Base-by-base conservation (phyloP, 495 filamentous ascomycete species). In the Delitschia confertaspora region DNA sequence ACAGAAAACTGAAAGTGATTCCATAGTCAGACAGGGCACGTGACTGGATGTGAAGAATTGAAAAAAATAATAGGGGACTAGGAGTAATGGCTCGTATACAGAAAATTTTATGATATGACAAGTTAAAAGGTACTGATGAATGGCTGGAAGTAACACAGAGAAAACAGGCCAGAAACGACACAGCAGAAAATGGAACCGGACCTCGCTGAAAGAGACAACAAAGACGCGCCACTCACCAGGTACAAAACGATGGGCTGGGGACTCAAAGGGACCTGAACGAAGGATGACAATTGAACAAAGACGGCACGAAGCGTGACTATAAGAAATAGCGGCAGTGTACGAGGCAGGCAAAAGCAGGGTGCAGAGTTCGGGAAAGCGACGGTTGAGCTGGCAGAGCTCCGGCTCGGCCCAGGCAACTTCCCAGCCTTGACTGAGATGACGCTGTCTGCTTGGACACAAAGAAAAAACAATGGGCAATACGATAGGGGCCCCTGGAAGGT, bases 381-480 rank as follows among this genome's bases (percentile, higher is more conserved):
- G 23, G 24, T 51, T 45, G 47, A 33, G 21, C 40, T 45, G 40
- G 47, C 39, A 40, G 36, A 40, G 47, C 40, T 40, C 33, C 40
- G 47, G 47, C 40, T 40, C 33, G 47, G 47, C 40, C 38, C 33
- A 43, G 25, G 11, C 44, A 47, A 41, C 35, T 27, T 41, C 20
- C n/a, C n/a, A n/a, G n/a, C n/a, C n/a, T n/a, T n/a, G n/a, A n/a
- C n/a, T n/a, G n/a, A n/a, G n/a, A n/a, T n/a, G n/a, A n/a, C n/a
- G n/a, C n/a, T n/a, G n/a, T n/a, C n/a, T n/a, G n/a, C n/a, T n/a
- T n/a, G n/a, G n/a, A n/a, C n/a, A n/a, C n/a, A n/a, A n/a, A n/a
- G n/a, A n/a, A n/a, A n/a, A n/a, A n/a, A n/a, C n/a, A n/a, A n/a
- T n/a, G n/a, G n/a, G n/a, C n/a, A n/a, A n/a, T n/a, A n/a, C n/a